A percentile compares a stretch with the other conserved stretches of the same genome.
These are phyloP conservation scores for Silene coronaria DNA, from an alignment of 179 eudicot species.

Conservation along the genomic window DNA sequence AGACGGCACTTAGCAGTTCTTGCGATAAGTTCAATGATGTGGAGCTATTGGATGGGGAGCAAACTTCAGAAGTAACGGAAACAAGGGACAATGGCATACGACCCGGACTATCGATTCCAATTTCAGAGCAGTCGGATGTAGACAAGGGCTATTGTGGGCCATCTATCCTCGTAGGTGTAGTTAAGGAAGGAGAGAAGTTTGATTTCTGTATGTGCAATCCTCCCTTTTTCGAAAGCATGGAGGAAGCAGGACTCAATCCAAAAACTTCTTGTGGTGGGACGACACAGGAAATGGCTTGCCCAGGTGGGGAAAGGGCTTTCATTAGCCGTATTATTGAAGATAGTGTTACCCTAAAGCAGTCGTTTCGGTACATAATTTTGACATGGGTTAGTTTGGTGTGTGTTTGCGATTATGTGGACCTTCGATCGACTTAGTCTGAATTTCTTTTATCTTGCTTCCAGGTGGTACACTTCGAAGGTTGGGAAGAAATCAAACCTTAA, in stretches of 20 bases:
- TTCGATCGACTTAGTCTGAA: background rate
- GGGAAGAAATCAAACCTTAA: constrained; percentile 83
- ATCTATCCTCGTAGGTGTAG: constrained; percentile 62
- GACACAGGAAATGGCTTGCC: constrained; percentile 75
- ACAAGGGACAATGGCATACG: constrained; percentile 17
- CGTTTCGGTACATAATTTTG: constrained; percentile 53
- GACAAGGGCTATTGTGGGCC: constrained; percentile 49
- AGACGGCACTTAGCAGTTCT: constrained; percentile 4
- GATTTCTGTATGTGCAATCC: constrained; percentile 99
- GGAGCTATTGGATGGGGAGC: background rate
- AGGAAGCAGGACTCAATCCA: constrained; percentile 84
- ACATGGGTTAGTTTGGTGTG: constrained; percentile 2
- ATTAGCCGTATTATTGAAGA: constrained; percentile 70
- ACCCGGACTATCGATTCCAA: constrained; percentile 9
- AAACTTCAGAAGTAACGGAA: constrained; percentile 16
- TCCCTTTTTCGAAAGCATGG: constrained; percentile 89
- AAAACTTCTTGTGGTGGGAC: constrained; percentile 97
- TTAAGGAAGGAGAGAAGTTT: constrained; percentile 70
- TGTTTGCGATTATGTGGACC: constrained; percentile 7
- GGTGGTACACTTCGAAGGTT: constrained; percentile 96
- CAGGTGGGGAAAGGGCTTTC: constrained; percentile 88
- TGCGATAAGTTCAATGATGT: constrained; percentile 22
- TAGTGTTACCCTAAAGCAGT: constrained; percentile 53
- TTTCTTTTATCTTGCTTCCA: constrained; percentile 23
- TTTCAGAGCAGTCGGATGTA: constrained; percentile 16